These are phyloP conservation scores for Umbelopsis sp. DNA, from an alignment of 192 early-diverging fungal genomes.

Conservation along the genomic window DNA sequence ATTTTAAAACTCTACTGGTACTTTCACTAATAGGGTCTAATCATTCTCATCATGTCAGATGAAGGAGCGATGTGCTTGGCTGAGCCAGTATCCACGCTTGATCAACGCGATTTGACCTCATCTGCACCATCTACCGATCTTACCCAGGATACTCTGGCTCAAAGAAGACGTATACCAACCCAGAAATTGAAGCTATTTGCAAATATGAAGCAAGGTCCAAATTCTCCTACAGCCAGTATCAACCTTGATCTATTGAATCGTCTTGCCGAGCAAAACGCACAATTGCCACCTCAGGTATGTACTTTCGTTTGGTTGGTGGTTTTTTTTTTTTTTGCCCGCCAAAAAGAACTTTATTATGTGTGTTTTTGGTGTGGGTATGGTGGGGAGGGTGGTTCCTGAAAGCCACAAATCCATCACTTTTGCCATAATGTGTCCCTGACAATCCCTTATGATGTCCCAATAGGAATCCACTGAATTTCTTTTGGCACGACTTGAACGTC, in stretches of 20 bases:
- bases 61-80: neutral
- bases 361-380: too few species aligned
- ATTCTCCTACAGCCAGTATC: neutral
- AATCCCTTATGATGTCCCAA: neutral
- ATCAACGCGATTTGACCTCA: neutral
- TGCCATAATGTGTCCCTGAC: neutral
- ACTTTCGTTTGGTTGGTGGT: neutral
- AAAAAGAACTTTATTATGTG: neutral
- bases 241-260: conserved; percentile 34
- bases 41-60: conserved; percentile 17
- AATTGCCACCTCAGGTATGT: conserved; percentile 57
- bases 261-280: conserved; percentile 58
- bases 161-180: conserved; percentile 36
- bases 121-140: neutral
- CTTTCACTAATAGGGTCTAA: neutral
- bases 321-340: neutral
- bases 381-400: too few species aligned
- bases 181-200: conserved; percentile 35
- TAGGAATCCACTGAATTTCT: conserved; percentile 59
- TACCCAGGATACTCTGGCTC: conserved; percentile 23
- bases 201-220: neutral
- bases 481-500: conserved; percentile 58
- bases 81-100: neutral
- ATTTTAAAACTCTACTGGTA: neutral
- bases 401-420: neutral